A percentile compares a stretch with the other conserved stretches of the same genome.
phyloP scores from a whole-genome alignment of 2,329 filamentous ascomycete species.

The Coniochaeta sp. region DNA sequence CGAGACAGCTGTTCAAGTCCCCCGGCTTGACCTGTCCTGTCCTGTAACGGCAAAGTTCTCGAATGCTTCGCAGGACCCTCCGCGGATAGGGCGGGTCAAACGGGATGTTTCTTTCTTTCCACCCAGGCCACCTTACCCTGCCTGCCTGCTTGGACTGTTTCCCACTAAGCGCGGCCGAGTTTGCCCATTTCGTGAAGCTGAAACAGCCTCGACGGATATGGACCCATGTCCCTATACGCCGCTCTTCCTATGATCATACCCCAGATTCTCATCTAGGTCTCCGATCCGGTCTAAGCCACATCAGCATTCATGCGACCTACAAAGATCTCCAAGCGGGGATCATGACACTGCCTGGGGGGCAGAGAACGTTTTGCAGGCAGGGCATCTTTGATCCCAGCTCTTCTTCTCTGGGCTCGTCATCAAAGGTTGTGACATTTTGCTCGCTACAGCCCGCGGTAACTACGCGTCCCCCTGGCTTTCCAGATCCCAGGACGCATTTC shows the following conservation, averaged over 20 bases:
- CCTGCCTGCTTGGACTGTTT: not conserved
- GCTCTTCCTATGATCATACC: not conserved
- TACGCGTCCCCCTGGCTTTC: not conserved
- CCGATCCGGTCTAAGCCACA: not conserved
- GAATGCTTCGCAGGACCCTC: not conserved
- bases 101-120: no score
- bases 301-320: not conserved
- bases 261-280: not conserved
- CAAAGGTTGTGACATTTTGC: not conserved
- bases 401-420: not conserved
- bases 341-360: not conserved
- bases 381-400: no score
- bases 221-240: not conserved
- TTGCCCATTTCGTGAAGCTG: not conserved
- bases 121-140: no score
- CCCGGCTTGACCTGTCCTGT: not conserved
- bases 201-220: not conserved
- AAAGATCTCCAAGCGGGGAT: not conserved
- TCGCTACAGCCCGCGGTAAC: not conserved
- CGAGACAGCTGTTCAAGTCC: not conserved
- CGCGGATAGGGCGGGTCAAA: no score
- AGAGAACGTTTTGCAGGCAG: not conserved
- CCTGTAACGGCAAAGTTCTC: not conserved
- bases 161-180: not conserved
- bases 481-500: not conserved